These are phyloP conservation scores for Calendula officinalis DNA, from an alignment of 129 eudicot genomes.

Conservation along the genomic window DNA sequence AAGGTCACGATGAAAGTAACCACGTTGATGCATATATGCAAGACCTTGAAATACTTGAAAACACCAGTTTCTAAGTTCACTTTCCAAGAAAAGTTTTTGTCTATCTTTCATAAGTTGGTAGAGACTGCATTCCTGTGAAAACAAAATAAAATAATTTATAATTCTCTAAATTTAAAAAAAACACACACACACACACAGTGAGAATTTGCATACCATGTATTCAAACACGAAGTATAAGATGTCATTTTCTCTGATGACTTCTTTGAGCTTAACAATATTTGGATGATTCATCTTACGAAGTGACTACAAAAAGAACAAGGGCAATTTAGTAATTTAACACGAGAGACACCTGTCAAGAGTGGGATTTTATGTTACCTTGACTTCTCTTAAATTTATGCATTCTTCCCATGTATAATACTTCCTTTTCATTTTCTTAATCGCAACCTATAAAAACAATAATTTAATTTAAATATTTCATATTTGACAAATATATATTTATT, in stretches of 20 bases:
- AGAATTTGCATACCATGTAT: constrained; percentile 59
- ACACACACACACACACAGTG: not conserved
- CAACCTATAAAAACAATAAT: constrained; percentile 57
- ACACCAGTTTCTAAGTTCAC: constrained; percentile 91
- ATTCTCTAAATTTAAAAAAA: not conserved
- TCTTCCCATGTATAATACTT: constrained; percentile 99
- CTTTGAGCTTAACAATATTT: constrained; percentile 95
- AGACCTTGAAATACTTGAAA: constrained; percentile 99
- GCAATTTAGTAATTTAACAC: not conserved
- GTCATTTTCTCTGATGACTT: constrained; percentile 92
- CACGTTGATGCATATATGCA: constrained; percentile 92
- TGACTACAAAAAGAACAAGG: constrained; percentile 51
- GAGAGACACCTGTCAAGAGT: not conserved
- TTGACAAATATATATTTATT: not conserved
- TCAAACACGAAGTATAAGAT: constrained; percentile 93
- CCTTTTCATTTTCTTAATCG: constrained; percentile 95
- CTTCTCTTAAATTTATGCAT: constrained; percentile 98
- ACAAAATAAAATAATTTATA: not conserved
- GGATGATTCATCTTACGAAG: constrained; percentile 94
- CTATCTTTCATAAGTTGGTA: constrained; percentile 92
- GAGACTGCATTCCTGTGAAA: constrained; percentile 73
- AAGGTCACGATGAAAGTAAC: constrained; percentile 97
- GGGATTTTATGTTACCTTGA: constrained; percentile 61
- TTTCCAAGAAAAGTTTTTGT: constrained; percentile 68
- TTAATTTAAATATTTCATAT: constrained; percentile 1